Percentiles rank a stretch among this genome's conserved stretches.
phyloP scores from a whole-genome alignment of 2,329 filamentous ascomycete species.

The Alternaria sp. region DNA sequence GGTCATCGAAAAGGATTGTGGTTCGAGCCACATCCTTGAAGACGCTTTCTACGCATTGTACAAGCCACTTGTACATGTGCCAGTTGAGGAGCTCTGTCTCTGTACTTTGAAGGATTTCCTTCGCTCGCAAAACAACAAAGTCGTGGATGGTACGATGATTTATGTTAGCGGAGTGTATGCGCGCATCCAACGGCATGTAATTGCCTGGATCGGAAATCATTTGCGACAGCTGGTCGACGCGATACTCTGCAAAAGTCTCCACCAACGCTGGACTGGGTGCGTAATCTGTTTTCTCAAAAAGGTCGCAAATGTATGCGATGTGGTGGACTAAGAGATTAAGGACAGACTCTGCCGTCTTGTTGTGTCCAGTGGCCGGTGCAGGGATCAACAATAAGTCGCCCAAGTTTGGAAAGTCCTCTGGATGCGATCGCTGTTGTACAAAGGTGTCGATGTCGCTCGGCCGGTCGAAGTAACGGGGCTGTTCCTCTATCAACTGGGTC shows the following conservation, averaged over 20 bases:
- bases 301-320: not conserved
- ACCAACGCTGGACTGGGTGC: not conserved
- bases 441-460: not conserved
- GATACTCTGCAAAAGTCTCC: not conserved
- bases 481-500: not conserved
- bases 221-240: not conserved
- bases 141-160: not conserved
- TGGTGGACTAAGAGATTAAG: not conserved
- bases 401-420: not conserved
- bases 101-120: not conserved
- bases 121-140: not conserved
- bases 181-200: not conserved
- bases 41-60: not conserved
- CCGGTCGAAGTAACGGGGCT: not conserved
- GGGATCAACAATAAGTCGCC: not conserved
- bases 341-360: not conserved
- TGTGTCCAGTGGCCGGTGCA: not conserved
- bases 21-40: not conserved
- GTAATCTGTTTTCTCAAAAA: not conserved
- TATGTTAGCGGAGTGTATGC: not conserved
- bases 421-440: not conserved
- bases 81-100: not conserved
- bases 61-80: not conserved
- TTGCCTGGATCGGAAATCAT: not conserved
- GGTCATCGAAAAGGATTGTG: not conserved